These are phyloP conservation scores for Pestalotiopsis fici DNA, from an alignment of 2,329 filamentous ascomycete species.

Conservation along the genomic window DNA sequence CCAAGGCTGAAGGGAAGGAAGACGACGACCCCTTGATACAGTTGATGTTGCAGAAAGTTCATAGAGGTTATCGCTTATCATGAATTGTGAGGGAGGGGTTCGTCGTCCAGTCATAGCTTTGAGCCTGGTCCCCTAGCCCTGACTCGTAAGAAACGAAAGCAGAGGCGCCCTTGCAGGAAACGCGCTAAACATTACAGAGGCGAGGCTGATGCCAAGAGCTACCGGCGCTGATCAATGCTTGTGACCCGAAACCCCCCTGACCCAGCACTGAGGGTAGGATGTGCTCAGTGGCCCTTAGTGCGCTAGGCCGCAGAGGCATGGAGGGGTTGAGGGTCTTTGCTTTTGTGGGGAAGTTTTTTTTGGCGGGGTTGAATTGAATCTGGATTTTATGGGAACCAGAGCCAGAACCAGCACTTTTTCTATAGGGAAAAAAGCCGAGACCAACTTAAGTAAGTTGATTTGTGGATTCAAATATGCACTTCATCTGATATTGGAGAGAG, in stretches of 20 bases:
- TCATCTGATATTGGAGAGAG: too few relatives aligned
- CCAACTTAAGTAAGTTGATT: too few relatives aligned
- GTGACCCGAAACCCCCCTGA: background rate
- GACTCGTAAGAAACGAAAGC: background rate
- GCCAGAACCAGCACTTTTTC: background rate
- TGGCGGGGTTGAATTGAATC: background rate
- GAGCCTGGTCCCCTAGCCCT: background rate
- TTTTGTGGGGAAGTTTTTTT: background rate
- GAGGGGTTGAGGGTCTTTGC: background rate
- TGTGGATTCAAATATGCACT: too few relatives aligned
- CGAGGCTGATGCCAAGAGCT: constrained; percentile 22
- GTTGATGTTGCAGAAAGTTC: background rate
- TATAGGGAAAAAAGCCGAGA: background rate
- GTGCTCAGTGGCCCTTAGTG: background rate
- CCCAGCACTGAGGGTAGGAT: background rate
- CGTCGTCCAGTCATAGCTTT: background rate
- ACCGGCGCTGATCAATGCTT: constrained; percentile 9
- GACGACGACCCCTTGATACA: constrained; percentile 3
- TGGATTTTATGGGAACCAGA: background rate
- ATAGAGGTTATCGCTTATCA: background rate
- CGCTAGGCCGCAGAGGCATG: background rate
- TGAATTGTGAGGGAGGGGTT: too few relatives aligned
- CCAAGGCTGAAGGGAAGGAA: background rate
- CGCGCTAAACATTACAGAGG: constrained; percentile 7
- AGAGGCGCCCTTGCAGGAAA: constrained; percentile 12